phyloP scores from a whole-genome alignment of 1,284 basidiomycete genomes.

The Crucibulum parvulum region DNA sequence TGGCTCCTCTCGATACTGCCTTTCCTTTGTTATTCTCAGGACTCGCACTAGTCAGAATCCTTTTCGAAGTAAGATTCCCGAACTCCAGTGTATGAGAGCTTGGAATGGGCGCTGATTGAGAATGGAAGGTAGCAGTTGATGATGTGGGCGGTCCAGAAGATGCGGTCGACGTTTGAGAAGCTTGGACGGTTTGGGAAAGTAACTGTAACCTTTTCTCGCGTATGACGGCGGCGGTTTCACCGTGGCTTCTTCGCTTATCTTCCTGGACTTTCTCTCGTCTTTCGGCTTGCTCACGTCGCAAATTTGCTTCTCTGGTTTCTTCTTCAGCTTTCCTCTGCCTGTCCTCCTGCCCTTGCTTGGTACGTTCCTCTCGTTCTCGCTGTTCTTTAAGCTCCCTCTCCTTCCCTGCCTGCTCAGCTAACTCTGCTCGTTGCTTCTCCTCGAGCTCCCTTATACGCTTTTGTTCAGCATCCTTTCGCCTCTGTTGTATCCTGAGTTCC shows the following conservation, averaged over 20 bases:
- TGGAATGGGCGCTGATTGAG: not conserved
- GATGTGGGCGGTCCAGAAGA: not conserved
- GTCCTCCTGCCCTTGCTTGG: slow-evolving; percentile 7
- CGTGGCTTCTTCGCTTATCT: slow-evolving; percentile 31
- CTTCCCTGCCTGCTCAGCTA: not conserved
- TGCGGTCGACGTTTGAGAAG: slow-evolving; percentile 4
- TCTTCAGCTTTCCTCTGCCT: slow-evolving; percentile 9
- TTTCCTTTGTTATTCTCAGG: not conserved
- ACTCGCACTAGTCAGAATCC: slow-evolving; percentile 1
- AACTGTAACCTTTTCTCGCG: slow-evolving; percentile 24
- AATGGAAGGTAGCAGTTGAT: not conserved
- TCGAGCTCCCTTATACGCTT: not conserved
- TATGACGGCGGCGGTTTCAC: slow-evolving; percentile 29
- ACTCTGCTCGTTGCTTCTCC: not conserved
- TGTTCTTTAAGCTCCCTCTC: not conserved
- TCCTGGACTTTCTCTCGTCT: slow-evolving; percentile 28
- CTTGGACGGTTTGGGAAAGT: not conserved
- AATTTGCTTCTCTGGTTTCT: slow-evolving; percentile 6
- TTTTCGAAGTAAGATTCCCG: slow-evolving; percentile 17
- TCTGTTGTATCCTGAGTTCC: not conserved
- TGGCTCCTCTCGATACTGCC: not conserved
- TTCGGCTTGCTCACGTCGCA: slow-evolving; percentile 27
- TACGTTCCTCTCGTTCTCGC: slow-evolving; percentile 6
- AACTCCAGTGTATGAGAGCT: not conserved
- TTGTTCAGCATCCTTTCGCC: slow-evolving; percentile 4